phyloP scores from a whole-genome alignment of 169 alveolate genomes.

The Plasmodium inui region DNA sequence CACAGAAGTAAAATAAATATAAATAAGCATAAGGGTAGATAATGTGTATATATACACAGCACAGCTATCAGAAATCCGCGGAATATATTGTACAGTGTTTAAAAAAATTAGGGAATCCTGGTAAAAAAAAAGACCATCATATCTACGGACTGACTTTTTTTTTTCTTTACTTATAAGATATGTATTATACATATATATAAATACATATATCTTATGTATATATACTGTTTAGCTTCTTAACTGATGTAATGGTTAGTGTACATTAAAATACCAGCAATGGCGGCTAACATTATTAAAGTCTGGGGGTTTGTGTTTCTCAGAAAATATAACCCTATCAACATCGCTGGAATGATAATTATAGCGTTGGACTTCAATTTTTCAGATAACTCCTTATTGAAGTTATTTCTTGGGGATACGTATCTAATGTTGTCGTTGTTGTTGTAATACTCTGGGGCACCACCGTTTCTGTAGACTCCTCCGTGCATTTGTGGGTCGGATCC shows the following conservation, averaged over 20 bases:
- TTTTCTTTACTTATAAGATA: neutral
- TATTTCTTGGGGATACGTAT: slow-evolving; percentile 17
- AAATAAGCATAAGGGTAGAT: too few relatives aligned
- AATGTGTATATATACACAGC: neutral
- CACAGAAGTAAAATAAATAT: neutral
- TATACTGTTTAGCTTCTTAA: neutral
- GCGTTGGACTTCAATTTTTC: slow-evolving; percentile 28
- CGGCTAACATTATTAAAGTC: slow-evolving; percentile 6
- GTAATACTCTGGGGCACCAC: neutral
- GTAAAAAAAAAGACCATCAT: neutral
- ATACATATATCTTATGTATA: neutral
- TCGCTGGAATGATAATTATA: slow-evolving; percentile 4
- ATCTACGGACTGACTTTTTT: neutral
- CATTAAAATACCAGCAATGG: slow-evolving; percentile 27
- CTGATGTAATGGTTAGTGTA: neutral
- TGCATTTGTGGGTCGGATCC: slow-evolving; percentile 2
- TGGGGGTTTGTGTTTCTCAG: neutral
- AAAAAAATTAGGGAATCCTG: neutral
- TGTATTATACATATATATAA: neutral
- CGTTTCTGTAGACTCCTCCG: slow-evolving; percentile 13
- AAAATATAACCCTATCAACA: neutral
- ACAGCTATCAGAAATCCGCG: neutral
- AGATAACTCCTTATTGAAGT: neutral
- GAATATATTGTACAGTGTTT: neutral
- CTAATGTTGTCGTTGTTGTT: neutral